phyloP scores from a whole-genome alignment of 148 eudicot genomes.

The Diospyros lotus region DNA sequence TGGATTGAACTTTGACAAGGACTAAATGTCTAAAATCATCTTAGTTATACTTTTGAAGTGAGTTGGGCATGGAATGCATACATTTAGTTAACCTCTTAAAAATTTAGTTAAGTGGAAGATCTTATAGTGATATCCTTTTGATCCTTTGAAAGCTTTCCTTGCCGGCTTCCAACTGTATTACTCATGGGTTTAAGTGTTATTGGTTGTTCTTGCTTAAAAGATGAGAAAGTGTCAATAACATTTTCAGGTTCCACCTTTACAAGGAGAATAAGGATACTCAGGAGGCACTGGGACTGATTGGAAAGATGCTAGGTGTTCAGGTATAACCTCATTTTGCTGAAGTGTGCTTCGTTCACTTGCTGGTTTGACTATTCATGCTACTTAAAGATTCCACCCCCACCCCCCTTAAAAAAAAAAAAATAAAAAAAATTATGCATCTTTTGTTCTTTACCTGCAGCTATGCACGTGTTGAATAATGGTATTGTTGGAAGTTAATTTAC shows the following conservation, averaged over 20 bases:
- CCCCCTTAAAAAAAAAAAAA: neutral
- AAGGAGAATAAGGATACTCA: conserved; percentile 99
- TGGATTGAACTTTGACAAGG: neutral
- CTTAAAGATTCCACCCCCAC: no score
- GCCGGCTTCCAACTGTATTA: neutral
- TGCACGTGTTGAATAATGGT: neutral
- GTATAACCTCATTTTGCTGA: conserved; percentile 22
- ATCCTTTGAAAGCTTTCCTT: neutral
- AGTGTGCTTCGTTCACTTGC: neutral
- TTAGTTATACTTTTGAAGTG: neutral
- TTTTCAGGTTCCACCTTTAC: conserved; percentile 83
- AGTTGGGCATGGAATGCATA: neutral
- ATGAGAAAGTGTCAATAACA: conserved; percentile 10
- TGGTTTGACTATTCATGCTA: neutral
- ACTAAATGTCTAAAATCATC: neutral
- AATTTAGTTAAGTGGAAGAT: neutral
- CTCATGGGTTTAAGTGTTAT: neutral
- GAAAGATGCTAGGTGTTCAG: conserved; percentile 95
- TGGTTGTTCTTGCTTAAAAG: neutral
- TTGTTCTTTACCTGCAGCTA: neutral
- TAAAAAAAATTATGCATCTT: neutral
- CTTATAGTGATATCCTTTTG: neutral
- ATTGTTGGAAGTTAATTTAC: neutral
- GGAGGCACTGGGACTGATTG: conserved; percentile 78
- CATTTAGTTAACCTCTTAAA: neutral